Evolutionary conservation across 192 early-diverging fungal species (phyloP).

Genomic region (Tieghemiomyces parasiticus): DNA sequence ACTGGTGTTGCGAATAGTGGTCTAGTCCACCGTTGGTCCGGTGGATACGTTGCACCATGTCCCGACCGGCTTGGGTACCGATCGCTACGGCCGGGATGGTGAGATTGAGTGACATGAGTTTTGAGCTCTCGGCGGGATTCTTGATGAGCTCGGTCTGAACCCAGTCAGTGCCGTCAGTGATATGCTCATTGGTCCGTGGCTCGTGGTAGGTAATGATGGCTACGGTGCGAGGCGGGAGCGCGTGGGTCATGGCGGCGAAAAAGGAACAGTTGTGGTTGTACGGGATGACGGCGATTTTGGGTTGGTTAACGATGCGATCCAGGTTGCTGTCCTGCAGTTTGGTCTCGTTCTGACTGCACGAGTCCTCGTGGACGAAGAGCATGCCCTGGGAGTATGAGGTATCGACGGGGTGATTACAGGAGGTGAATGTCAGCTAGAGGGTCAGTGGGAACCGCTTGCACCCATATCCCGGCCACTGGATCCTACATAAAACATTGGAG

Average conservation of each 20-base stretch:
- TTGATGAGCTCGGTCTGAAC: background rate
- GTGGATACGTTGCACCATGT: background rate
- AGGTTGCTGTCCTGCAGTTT: slow-evolving; percentile 2
- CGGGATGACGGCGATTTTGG: slow-evolving; percentile 8
- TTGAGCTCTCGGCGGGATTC: background rate
- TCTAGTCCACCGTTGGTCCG: background rate
- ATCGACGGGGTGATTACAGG: background rate
- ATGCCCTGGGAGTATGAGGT: background rate
- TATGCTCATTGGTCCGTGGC: background rate
- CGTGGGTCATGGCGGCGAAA: background rate
- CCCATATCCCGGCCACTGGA: too few relatives aligned
- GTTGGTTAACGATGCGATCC: background rate
- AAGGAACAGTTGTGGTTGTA: slow-evolving; percentile 8
- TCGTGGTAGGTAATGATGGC: slow-evolving; percentile 9
- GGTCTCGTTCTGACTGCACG: background rate
- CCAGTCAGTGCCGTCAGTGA: slow-evolving; percentile 7
- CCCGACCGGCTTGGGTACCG: background rate
- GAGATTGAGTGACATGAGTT: background rate
- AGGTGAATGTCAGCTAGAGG: too few relatives aligned
- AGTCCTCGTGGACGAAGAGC: slow-evolving; percentile 1
- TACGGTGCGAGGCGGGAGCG: background rate
- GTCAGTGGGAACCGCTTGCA: too few relatives aligned
- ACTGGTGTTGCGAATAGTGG: background rate
- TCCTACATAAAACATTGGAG: too few relatives aligned
- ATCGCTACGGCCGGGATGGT: slow-evolving; percentile 4